Conservation (phyloP, 2,329 filamentous ascomycete genomes). For the Cadophora sp. region DNA sequence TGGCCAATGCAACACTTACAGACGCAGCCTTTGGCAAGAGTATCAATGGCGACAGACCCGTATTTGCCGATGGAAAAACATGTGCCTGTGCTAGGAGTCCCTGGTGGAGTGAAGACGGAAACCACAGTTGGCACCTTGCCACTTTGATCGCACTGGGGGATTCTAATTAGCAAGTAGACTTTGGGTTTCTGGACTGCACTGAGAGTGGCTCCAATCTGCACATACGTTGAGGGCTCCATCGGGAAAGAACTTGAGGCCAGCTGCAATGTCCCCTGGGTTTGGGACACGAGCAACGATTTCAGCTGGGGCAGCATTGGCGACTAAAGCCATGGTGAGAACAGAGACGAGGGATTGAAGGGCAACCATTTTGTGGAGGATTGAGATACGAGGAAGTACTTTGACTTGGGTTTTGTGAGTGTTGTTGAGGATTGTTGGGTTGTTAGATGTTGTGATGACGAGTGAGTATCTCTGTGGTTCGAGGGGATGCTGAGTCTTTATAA, state of each 20-base stretch:
- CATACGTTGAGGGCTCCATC: background rate
- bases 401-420: background rate
- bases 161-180: background rate
- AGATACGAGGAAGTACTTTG: no score
- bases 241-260: background rate
- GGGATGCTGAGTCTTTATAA: background rate
- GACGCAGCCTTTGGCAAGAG: background rate
- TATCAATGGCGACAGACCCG: background rate
- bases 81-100: background rate
- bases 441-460: background rate
- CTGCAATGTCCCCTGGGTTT: background rate
- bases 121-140: background rate
- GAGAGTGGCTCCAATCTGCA: no score
- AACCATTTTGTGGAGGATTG: background rate
- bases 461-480: background rate
- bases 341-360: background rate
- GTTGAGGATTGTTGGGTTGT: background rate
- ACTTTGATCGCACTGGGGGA: slow-evolving; percentile 3
- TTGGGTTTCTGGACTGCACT: no score
- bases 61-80: background rate
- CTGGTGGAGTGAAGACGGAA: slow-evolving; percentile 1
- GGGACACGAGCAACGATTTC: slow-evolving; percentile 3
- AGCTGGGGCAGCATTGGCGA: background rate
- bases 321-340: background rate
- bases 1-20: background rate